phyloP scores from a whole-genome alignment of 345 rosid genomes.

The Triadica sebifera region DNA sequence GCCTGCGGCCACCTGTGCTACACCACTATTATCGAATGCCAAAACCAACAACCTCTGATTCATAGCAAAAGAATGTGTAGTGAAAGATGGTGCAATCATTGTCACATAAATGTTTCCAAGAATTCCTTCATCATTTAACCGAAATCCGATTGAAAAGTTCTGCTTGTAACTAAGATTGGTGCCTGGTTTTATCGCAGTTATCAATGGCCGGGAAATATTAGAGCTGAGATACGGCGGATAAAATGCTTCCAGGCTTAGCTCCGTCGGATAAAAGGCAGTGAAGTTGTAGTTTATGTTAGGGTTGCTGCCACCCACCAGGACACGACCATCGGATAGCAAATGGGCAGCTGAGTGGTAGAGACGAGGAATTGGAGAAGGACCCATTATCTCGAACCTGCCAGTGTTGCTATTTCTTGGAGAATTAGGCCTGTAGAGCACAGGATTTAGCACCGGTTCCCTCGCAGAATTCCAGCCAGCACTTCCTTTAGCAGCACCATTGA shows the following conservation, averaged over 20 bases:
- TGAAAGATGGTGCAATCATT: slow-evolving; percentile 46
- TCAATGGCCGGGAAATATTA: slow-evolving; percentile 7
- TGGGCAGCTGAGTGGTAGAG: slow-evolving; percentile 43
- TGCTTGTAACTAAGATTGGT: slow-evolving; percentile 20
- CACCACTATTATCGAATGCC: not conserved
- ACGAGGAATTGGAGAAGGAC: slow-evolving; percentile 31
- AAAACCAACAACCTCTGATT: slow-evolving; percentile 42
- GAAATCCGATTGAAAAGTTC: slow-evolving; percentile 25
- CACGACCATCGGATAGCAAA: slow-evolving; percentile 39
- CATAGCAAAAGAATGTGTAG: slow-evolving; percentile 49
- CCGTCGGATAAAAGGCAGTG: slow-evolving; percentile 32
- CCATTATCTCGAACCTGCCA: slow-evolving; percentile 26
- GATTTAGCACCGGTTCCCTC: slow-evolving; percentile 24
- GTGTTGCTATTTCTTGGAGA: not conserved
- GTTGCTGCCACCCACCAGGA: slow-evolving; percentile 50
- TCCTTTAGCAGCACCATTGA: slow-evolving; percentile 33
- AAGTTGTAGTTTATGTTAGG: slow-evolving; percentile 37
- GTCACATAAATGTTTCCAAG: slow-evolving; percentile 33
- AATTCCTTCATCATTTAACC: not conserved
- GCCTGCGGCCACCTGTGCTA: not conserved
- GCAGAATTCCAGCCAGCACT: slow-evolving; percentile 29
- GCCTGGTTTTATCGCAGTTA: slow-evolving; percentile 17
- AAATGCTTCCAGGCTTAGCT: slow-evolving; percentile 45
- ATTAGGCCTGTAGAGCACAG: slow-evolving; percentile 21
- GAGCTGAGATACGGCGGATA: slow-evolving; percentile 42